These are phyloP conservation scores for Clonostachys chloroleuca DNA, from an alignment of 2,329 filamentous ascomycete species.

Conservation along the genomic window DNA sequence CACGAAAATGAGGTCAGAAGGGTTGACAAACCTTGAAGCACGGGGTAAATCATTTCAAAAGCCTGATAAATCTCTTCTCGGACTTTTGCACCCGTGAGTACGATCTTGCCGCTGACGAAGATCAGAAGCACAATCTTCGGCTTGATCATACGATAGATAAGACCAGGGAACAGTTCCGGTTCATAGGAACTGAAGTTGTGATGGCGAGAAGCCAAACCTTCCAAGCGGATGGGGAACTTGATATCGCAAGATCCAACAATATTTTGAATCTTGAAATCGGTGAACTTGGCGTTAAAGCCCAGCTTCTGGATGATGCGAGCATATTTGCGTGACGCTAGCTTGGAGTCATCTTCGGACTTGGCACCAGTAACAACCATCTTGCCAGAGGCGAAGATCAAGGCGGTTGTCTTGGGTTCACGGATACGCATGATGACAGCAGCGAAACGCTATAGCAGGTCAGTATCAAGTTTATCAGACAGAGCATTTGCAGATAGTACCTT, in stretches of 20 bases:
- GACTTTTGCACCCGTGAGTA: constrained; percentile 95
- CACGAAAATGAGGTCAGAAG: too few relatives aligned
- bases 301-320: constrained; percentile 99
- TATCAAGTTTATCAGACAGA: constrained; percentile 3
- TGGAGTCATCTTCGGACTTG: constrained; percentile 96
- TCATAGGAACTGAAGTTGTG: constrained; percentile 99
- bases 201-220: constrained; percentile 93
- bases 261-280: constrained; percentile 99
- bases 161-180: constrained; percentile 95
- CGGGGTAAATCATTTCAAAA: constrained; percentile 96
- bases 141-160: constrained; percentile 99
- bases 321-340: constrained; percentile 95
- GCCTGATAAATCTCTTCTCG: constrained; percentile 97
- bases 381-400: constrained; percentile 94
- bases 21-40: constrained; percentile 67
- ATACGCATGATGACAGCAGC: constrained; percentile 99
- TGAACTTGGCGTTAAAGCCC: constrained; percentile 98
- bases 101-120: constrained; percentile 97
- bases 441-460: constrained; percentile 68
- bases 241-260: constrained; percentile 99
- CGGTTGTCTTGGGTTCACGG: constrained; percentile 96
- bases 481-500: constrained; percentile 63
- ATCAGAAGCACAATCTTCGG: constrained; percentile 98
- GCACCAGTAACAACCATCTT: constrained; percentile 99
- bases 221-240: constrained; percentile 97